These are phyloP conservation scores for Ailanthus altissimus DNA, from an alignment of 345 rosid genomes.

Conservation along the genomic window DNA sequence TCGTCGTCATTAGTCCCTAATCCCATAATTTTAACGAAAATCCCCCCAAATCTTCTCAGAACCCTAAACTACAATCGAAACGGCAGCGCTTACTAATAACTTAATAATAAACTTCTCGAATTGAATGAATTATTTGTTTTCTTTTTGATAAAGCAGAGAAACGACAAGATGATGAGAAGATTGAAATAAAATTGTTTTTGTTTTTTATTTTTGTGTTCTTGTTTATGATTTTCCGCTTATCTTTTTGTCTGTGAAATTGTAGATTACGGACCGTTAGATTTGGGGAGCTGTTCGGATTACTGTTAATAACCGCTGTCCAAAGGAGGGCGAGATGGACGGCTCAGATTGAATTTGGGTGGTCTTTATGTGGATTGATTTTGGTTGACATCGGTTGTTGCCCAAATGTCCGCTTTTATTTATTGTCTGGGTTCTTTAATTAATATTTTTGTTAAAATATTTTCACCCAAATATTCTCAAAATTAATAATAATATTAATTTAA, in stretches of 20 bases:
- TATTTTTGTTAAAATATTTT: neutral
- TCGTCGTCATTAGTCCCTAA: constrained; percentile 55
- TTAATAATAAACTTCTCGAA: neutral
- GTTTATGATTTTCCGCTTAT: neutral
- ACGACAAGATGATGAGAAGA: neutral
- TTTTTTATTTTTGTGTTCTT: constrained; percentile 5
- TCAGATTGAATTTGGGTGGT: constrained; percentile 22
- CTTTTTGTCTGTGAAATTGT: constrained; percentile 25
- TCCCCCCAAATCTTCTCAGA: constrained; percentile 29
- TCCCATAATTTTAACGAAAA: constrained; percentile 54
- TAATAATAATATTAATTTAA: neutral
- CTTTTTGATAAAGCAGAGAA: neutral
- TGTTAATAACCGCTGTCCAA: constrained; percentile 52
- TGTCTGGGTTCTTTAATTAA: neutral
- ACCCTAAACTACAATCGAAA: constrained; percentile 14
- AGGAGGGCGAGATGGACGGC: constrained; percentile 27
- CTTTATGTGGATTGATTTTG: constrained; percentile 26
- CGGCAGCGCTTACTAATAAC: neutral
- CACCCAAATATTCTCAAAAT: too few relatives aligned
- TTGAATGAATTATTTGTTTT: neutral
- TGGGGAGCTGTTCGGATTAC: constrained; percentile 34
- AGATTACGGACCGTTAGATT: constrained; percentile 39
- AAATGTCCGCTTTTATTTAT: neutral
- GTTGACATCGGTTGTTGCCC: constrained; percentile 32
- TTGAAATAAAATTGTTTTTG: neutral